phyloP scores from a whole-genome alignment of 1,284 basidiomycete genomes.

The Stygiomarasmius scandens region DNA sequence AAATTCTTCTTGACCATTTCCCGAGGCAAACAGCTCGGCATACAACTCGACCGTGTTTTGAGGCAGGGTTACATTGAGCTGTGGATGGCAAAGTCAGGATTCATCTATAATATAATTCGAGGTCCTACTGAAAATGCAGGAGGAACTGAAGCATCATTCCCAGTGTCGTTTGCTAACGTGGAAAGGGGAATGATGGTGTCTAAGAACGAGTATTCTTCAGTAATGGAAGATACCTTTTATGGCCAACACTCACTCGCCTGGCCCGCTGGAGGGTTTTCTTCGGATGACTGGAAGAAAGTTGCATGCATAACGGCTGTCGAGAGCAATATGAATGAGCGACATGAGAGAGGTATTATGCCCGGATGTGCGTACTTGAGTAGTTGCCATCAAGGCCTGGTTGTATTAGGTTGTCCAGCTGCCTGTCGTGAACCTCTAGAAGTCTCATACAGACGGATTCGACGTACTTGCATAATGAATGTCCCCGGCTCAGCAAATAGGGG shows the following conservation, averaged over 20 bases:
- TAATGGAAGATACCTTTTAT: background rate
- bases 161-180: constrained; percentile 59
- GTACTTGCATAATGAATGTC: constrained; percentile 57
- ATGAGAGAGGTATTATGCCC: background rate
- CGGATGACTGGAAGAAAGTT: constrained; percentile 68
- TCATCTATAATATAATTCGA: too few relatives aligned
- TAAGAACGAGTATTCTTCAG: background rate
- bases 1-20: constrained; percentile 76
- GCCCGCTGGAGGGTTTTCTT: constrained; percentile 54
- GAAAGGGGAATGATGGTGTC: constrained; percentile 63
- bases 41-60: constrained; percentile 68
- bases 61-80: constrained; percentile 73
- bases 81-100: background rate
- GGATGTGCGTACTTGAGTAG: constrained; percentile 58
- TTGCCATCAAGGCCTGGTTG: constrained; percentile 60
- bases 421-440: too few relatives aligned
- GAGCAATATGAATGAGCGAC: background rate
- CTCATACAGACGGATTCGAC: too few relatives aligned
- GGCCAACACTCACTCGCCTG: constrained; percentile 47
- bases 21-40: constrained; percentile 74
- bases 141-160: constrained; percentile 71
- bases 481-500: constrained; percentile 70
- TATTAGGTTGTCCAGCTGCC: constrained; percentile 67
- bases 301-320: constrained; percentile 63
- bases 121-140: constrained; percentile 65